phyloP scores from a whole-genome alignment of 495 filamentous ascomycete genomes.

The Hyphodiscus hymeniophilus region DNA sequence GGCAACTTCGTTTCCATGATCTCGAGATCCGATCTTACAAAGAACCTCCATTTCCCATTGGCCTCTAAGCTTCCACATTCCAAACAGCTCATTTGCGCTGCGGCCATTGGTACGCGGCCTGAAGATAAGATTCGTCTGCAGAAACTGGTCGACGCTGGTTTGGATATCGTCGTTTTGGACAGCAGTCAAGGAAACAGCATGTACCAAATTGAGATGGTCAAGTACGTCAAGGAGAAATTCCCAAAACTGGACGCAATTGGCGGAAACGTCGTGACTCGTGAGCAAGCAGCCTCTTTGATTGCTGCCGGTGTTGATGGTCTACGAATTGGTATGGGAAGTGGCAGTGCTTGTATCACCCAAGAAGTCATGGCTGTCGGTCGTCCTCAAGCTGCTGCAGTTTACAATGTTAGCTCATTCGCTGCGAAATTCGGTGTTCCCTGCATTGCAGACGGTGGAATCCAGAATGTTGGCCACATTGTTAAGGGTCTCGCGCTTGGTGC shows the following conservation, averaged over 20 bases:
- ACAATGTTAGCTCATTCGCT: conserved; percentile 80
- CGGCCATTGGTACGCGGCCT: conserved; percentile 88
- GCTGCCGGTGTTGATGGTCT: conserved; percentile 93
- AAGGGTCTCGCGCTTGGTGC: conserved; percentile 94
- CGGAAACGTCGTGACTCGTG: conserved; percentile 94
- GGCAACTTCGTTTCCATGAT: conserved; percentile 91
- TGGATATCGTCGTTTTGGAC: conserved; percentile 94
- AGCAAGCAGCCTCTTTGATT: conserved; percentile 88
- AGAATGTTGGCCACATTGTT: conserved; percentile 98
- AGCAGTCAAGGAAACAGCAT: conserved; percentile 94
- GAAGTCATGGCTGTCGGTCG: conserved; percentile 99
- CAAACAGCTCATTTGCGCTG: conserved; percentile 94
- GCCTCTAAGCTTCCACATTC: conserved; percentile 95
- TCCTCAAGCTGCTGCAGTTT: conserved; percentile 88
- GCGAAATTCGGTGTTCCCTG: conserved; percentile 92
- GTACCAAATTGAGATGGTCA: conserved; percentile 96
- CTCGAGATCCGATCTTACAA: conserved; percentile 94
- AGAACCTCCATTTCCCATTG: conserved; percentile 95
- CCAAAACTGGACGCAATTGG: conserved; percentile 89
- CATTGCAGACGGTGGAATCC: conserved; percentile 95
- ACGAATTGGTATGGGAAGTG: conserved; percentile 97
- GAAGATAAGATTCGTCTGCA: conserved; percentile 83
- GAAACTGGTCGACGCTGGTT: conserved; percentile 84
- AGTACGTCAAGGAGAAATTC: conserved; percentile 81
- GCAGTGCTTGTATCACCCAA: conserved; percentile 97